phyloP scores from a whole-genome alignment of 768 basidiomycete species.

The Leccinum incarnatum region DNA sequence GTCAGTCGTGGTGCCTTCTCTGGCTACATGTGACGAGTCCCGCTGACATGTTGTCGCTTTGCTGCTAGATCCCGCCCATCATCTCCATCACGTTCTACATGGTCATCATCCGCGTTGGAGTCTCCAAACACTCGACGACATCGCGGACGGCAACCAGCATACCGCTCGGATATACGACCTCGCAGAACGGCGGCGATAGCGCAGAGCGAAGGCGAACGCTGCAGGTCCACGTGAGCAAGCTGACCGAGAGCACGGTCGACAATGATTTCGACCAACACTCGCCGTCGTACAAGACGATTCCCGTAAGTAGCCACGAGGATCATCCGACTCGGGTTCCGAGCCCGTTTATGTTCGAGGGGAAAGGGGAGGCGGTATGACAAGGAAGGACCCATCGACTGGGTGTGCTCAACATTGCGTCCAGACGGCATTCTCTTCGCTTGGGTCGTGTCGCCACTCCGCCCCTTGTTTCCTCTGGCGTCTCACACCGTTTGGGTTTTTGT shows the following conservation, averaged over 20 bases:
- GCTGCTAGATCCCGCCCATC: constrained; percentile 9
- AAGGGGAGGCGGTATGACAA: not conserved
- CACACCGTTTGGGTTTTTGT: not conserved
- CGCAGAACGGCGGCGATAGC: too few species aligned
- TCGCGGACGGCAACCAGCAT: not conserved
- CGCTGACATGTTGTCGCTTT: not conserved
- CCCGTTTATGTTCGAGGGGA: not conserved
- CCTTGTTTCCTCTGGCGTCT: not conserved
- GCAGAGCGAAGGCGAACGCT: not conserved
- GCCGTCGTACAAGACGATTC: not conserved
- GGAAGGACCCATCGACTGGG: not conserved
- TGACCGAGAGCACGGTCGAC: not conserved
- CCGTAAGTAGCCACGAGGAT: not conserved
- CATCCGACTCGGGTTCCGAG: not conserved
- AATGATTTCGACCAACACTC: not conserved
- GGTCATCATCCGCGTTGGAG: constrained; percentile 13
- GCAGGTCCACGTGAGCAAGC: not conserved
- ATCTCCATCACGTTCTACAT: constrained; percentile 18
- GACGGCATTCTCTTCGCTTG: too few species aligned
- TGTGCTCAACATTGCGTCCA: not conserved
- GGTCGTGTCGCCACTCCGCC: too few species aligned
- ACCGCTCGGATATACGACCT: not conserved
- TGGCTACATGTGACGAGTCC: not conserved
- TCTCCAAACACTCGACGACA: not conserved
- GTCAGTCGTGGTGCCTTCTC: not conserved